Percentiles rank a stretch among this genome's conserved stretches.
These are phyloP conservation scores for Lumnitzera racemosa DNA, from an alignment of 345 rosid species.

Conservation along the genomic window DNA sequence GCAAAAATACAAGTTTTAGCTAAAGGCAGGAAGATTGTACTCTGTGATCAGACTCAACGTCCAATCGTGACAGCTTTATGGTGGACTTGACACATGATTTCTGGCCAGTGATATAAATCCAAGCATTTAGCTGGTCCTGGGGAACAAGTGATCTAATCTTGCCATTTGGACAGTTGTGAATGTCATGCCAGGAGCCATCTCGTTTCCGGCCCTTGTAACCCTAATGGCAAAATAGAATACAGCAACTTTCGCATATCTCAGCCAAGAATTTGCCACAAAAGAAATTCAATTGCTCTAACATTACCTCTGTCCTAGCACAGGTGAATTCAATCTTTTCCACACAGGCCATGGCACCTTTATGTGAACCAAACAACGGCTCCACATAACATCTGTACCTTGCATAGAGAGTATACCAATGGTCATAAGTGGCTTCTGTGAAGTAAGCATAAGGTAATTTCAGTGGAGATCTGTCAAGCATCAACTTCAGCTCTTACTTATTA, in stretches of 20 bases:
- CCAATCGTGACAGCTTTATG: constrained; percentile 22
- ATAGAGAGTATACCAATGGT: not conserved
- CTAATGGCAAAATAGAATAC: constrained; percentile 9
- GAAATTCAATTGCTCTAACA: not conserved
- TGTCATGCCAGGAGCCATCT: constrained; percentile 35
- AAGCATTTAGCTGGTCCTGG: constrained; percentile 52
- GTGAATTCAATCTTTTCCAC: constrained; percentile 17
- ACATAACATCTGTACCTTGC: constrained; percentile 5
- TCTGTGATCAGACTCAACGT: constrained; percentile 35
- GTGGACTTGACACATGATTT: constrained; percentile 25
- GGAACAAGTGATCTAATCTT: constrained; percentile 37
- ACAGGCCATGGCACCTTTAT: constrained; percentile 3
- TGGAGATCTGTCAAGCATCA: not conserved
- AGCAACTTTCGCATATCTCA: not conserved
- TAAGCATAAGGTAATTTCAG: not conserved
- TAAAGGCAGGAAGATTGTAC: constrained; percentile 17
- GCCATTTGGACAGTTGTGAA: constrained; percentile 20
- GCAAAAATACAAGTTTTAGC: not conserved
- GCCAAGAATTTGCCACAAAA: not conserved
- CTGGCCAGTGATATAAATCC: constrained; percentile 52
- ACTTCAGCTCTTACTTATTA: constrained; percentile 26
- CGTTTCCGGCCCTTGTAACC: constrained; percentile 47
- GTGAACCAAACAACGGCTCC: not conserved
- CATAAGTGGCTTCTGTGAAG: not conserved
- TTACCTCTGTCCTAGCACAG: constrained; percentile 52